Conservation (phyloP, 768 basidiomycete genomes). For the Suillus americanus region DNA sequence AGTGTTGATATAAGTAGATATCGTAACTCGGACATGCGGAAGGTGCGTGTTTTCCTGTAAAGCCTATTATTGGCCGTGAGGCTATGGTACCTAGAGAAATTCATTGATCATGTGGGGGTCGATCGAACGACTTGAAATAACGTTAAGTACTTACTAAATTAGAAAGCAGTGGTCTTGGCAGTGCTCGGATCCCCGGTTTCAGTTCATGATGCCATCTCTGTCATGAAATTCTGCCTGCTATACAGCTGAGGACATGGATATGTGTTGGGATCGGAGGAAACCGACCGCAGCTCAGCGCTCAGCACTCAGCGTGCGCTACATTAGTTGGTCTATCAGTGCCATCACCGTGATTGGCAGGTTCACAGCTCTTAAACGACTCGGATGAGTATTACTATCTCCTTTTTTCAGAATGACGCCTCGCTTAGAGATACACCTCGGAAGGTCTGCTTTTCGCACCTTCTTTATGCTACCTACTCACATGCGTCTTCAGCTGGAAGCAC, state of each 20-base stretch:
- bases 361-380: background rate
- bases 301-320: too few relatives aligned
- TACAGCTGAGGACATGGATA: too few relatives aligned
- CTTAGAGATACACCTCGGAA: background rate
- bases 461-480: background rate
- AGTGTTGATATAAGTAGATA: background rate
- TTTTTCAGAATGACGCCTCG: background rate
- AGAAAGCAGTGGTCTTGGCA: too few relatives aligned
- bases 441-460: background rate
- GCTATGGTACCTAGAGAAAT: background rate
- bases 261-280: too few relatives aligned
- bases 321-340: too few relatives aligned
- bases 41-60: background rate
- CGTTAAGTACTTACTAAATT: too few relatives aligned
- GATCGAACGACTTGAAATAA: background rate
- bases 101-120: background rate
- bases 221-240: too few relatives aligned
- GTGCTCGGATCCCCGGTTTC: too few relatives aligned
- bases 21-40: constrained; percentile 1
- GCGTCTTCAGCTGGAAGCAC: background rate
- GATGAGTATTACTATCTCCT: background rate
- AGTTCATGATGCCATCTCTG: too few relatives aligned
- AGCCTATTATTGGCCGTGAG: background rate
- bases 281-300: too few relatives aligned
- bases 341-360: background rate